phyloP scores from a whole-genome alignment of 2,329 filamentous ascomycete species.

The Diaporthe amygdali region DNA sequence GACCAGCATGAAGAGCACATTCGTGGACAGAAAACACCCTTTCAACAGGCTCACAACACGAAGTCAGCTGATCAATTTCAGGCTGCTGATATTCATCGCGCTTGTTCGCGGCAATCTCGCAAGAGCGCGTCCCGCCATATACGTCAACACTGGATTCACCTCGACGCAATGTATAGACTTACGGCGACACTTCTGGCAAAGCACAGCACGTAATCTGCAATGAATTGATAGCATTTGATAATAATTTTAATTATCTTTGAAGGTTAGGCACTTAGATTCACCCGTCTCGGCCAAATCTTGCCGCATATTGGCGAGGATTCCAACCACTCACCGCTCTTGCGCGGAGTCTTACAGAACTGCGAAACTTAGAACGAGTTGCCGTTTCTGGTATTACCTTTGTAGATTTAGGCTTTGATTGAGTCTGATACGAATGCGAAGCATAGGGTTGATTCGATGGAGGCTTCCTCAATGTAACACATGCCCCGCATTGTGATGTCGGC shows the following conservation, averaged over 20 bases:
- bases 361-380: not conserved
- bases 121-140: not conserved
- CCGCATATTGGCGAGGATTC: not conserved
- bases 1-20: not conserved
- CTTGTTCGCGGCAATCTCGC: not conserved
- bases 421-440: not conserved
- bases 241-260: too few species aligned
- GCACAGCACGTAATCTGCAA: not conserved
- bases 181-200: not conserved
- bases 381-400: not conserved
- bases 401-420: not conserved
- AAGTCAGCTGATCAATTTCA: not conserved
- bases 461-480: not conserved
- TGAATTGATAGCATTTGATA: not conserved
- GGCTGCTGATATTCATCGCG: not conserved
- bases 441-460: not conserved
- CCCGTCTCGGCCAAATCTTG: not conserved
- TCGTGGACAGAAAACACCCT: not conserved
- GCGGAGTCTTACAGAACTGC: not conserved
- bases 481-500: not conserved
- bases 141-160: not conserved
- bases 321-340: not conserved
- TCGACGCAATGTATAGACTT: not conserved
- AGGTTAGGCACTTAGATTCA: not conserved
- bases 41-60: not conserved